phyloP scores from a whole-genome alignment of 2,329 filamentous ascomycete genomes.

The Phyllosticta citribraziliensis region DNA sequence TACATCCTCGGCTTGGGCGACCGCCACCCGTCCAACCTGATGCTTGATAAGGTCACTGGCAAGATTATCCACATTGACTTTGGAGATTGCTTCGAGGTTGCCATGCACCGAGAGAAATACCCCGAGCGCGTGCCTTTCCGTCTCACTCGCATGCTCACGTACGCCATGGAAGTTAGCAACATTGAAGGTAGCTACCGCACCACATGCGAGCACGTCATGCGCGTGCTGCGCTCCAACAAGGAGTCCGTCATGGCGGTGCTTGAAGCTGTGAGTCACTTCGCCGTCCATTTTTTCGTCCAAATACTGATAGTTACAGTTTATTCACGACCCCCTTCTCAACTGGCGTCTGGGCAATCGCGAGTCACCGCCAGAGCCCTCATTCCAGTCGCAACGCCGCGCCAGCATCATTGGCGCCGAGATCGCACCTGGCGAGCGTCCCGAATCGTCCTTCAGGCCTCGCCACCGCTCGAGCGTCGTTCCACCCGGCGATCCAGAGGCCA shows the following conservation, averaged over 20 bases:
- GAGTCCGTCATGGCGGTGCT: constrained; percentile 97
- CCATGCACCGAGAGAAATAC: constrained; percentile 99
- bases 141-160: constrained; percentile 95
- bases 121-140: constrained; percentile 96
- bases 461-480: constrained; percentile 27
- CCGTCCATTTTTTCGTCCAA: constrained; percentile 8
- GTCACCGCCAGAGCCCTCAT: constrained; percentile 49
- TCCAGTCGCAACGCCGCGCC: constrained; percentile 50
- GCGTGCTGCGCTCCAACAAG: constrained; percentile 91
- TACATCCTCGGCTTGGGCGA: constrained; percentile 97
- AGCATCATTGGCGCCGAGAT: constrained; percentile 45
- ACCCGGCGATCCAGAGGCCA: constrained; percentile 34
- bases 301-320: constrained; percentile 55
- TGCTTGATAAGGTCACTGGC: constrained; percentile 91
- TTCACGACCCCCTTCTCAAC: constrained; percentile 96
- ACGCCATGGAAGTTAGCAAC: constrained; percentile 99
- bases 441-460: constrained; percentile 24
- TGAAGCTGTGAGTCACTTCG: constrained; percentile 66
- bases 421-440: constrained; percentile 23
- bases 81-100: constrained; percentile 97
- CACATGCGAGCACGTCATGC: constrained; percentile 97
- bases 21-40: constrained; percentile 92
- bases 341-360: constrained; percentile 71
- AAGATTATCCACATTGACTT: constrained; percentile 99
- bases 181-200: constrained; percentile 98